Base-by-base conservation (phyloP, 495 filamentous ascomycete species). In the Penicillium argentinense region DNA sequence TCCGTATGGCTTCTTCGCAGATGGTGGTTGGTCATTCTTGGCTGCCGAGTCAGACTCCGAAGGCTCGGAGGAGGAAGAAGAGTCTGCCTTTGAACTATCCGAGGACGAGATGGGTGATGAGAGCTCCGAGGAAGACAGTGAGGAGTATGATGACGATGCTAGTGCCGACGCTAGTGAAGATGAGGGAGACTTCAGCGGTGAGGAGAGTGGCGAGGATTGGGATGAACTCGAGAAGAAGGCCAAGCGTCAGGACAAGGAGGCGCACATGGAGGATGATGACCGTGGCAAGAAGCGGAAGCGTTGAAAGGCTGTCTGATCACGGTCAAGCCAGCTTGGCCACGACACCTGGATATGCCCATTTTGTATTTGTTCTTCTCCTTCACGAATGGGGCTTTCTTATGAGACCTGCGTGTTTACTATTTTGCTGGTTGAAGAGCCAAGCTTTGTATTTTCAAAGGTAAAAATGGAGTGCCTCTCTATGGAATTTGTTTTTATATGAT, bases 11-110 rank as follows among this genome's bases (percentile, higher is more conserved):
- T 99, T 99, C 81, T 99, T 96, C 64, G 78, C 75, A 22, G 91
- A 97, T 58, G 95, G 95, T 21, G 95, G 95, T 18, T 99, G 95
- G 95, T 85, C 83, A 11, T 97, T 97, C 82, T 64, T 99, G 43
- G 80, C 82, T 23, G 86, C 85, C 43, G 92, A 97, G 29, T 89
- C 84, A 1, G 95, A 97, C 54, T 88, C 86, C 3, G 91, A 96
- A 37, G 91, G 73, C 0, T 83, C 83, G 0, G 84, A 87, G 13
- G 88, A 92, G 57, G 84, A 87, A 44, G 89, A 97, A 68, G 95
- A 97, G 63, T 87, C 82, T 16, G 89, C 84, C 27, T 99, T 96
- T 60, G 95, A 99, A 71, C 84, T 93, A 36, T 80, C 75, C 19
- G 92, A 95, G 46, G 85, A 81, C 7, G 93, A 96, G 52, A 67